Evolutionary conservation across 1,284 basidiomycete genomes (phyloP).

Genomic region (Mycena citricolor): DNA sequence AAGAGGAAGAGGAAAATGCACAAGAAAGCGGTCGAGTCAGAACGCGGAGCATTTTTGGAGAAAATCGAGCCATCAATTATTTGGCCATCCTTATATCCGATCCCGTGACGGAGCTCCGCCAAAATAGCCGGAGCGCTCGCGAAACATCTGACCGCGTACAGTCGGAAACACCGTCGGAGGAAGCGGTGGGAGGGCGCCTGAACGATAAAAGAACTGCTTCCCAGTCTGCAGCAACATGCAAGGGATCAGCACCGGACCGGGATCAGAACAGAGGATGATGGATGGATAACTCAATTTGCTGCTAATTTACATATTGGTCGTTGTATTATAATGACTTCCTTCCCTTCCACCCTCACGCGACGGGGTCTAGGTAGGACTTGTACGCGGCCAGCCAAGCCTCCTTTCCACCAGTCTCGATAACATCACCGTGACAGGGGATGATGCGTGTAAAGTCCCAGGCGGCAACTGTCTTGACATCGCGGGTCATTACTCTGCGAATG

Average conservation of each 20-base stretch:
- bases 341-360: too few species aligned
- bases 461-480: conserved; percentile 69
- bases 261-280: too few species aligned
- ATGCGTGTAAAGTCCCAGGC: conserved; percentile 88
- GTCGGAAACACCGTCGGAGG: too few species aligned
- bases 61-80: neutral
- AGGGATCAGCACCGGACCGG: too few species aligned
- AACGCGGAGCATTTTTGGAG: conserved; percentile 16
- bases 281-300: too few species aligned
- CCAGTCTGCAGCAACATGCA: too few species aligned
- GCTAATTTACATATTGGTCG: too few species aligned
- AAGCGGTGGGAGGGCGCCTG: too few species aligned
- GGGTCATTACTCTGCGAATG: conserved; percentile 63
- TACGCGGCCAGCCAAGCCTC: conserved; percentile 60
- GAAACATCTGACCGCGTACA: too few species aligned
- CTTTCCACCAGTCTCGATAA: conserved; percentile 77
- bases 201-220: too few species aligned
- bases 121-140: too few species aligned
- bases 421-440: conserved; percentile 93
- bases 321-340: too few species aligned
- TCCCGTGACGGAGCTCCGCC: neutral
- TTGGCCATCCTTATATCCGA: neutral
- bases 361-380: conserved; percentile 36
- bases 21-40: conserved; percentile 19
- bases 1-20: conserved; percentile 9